Base-by-base conservation (phyloP, 768 basidiomycete genomes). In the Lanmaoa rubissima region DNA sequence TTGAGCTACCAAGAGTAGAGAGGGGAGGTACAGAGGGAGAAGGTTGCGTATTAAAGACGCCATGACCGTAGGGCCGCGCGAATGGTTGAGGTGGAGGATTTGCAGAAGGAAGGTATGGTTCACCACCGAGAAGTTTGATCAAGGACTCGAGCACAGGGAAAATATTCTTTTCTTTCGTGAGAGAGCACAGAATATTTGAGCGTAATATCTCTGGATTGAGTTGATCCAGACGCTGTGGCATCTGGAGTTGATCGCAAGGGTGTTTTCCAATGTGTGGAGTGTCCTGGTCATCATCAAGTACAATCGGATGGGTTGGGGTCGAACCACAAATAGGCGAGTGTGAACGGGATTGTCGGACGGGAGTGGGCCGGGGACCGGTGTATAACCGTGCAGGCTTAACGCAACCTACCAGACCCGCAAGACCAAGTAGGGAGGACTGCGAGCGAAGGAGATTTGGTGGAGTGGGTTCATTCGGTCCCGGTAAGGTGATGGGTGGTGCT, bases 381-480 rank as follows among this genome's bases (percentile, higher is more conserved):
- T 64, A 45, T 19, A 71, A 36, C 7, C 51, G 63, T 28, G 82
- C 74, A 26, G 88, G 84, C 51, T 83, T 85, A 24, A 91, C 75
- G 5, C 82, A 82, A 39, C 81, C 83, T 19, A 92, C 82, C 41
- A 87, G 72, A 36, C 90, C 90, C 12, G 90, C 90, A 17, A 79
- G 78, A 10, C 90, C 90, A 9, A 92, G 77, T 3, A 92, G 74
- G 1, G 85, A 84, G 35, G 83, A 76, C 68, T 91, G 89, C 61
- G 81, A 90, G 32, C 90, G 85, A 49, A 92, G 73, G 54, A 90
- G 88, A 67, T 90, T 83, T 9, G 81, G 72, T 17, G 89, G 90
- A 16, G 77, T 72, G 1, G 85, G 86, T 41, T 76, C 79, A 48
- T 81, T 76, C 24, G 86, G 82, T 60, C 83, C 82, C 0, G 88